A percentile compares a stretch with the other conserved stretches of the same genome.
Conservation (phyloP, 1,139 yeast species). For the Casaregolazyma lundiana region DNA sequence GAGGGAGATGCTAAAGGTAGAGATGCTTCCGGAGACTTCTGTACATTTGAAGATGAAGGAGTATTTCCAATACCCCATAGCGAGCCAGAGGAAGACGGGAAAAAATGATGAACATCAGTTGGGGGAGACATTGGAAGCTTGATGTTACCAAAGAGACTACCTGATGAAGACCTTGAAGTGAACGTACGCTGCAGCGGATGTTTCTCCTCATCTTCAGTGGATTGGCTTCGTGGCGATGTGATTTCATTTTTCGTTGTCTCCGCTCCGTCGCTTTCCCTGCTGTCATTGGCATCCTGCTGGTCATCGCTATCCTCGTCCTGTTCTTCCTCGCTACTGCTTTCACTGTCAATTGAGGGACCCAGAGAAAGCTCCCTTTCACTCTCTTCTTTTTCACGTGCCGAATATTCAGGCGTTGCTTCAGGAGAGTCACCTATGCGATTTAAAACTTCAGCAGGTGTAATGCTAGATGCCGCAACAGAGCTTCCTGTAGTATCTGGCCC, state of each 20-base stretch:
- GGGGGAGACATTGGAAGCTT: too few species aligned
- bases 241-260: too few species aligned
- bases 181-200: background rate
- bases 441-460: too few species aligned
- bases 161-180: background rate
- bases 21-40: background rate
- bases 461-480: too few species aligned
- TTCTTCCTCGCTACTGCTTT: background rate
- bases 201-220: background rate
- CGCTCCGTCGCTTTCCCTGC: background rate
- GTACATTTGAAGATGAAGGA: background rate
- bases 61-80: background rate
- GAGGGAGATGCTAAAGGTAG: background rate
- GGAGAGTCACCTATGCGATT: too few species aligned
- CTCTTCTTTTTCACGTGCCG: too few species aligned
- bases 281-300: too few species aligned
- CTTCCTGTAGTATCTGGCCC: too few species aligned
- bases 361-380: background rate
- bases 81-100: background rate
- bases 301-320: background rate
- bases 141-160: background rate
- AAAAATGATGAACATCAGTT: background rate
- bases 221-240: too few species aligned
- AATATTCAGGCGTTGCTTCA: too few species aligned
- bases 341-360: background rate